Evolutionary conservation across 2,329 filamentous ascomycete species (phyloP).

Genomic region (Colletotrichum orbiculare): DNA sequence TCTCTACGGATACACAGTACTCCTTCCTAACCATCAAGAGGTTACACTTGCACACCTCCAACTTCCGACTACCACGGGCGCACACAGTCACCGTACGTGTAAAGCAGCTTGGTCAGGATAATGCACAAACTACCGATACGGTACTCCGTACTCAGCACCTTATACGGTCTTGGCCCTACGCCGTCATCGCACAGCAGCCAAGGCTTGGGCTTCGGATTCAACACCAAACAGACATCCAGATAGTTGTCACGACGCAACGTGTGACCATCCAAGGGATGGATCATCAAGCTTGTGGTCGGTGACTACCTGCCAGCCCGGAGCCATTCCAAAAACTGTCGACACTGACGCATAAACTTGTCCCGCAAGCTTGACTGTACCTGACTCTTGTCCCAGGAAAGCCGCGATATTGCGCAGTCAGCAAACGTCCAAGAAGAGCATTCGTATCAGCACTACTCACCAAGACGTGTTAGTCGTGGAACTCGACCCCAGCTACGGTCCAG

Average conservation of each 20-base stretch:
- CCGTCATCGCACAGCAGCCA: conserved; percentile 18
- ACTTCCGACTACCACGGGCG: conserved; percentile 12
- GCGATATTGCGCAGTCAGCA: conserved; percentile 5
- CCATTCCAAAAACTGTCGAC: conserved; percentile 12
- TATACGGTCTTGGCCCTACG: background rate
- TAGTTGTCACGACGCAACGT: conserved; percentile 8
- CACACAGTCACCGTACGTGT: background rate
- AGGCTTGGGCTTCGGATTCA: background rate
- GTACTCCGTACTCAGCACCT: background rate
- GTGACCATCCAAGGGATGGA: background rate
- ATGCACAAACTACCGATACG: too few species aligned
- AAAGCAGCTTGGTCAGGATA: too few species aligned
- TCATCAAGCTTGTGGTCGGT: conserved; percentile 14
- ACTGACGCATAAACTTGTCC: conserved; percentile 9
- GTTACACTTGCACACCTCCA: conserved; percentile 11
- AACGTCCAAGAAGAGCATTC: background rate
- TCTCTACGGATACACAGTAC: background rate
- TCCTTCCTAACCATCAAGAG: background rate
- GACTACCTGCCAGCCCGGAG: background rate
- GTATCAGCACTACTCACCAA: background rate
- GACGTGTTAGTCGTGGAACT: background rate
- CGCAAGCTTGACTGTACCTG: conserved; percentile 9
- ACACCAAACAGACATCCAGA: background rate
- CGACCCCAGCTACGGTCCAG: background rate
- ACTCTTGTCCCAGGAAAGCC: background rate